Percentiles rank a stretch among this genome's conserved stretches.
These are phyloP conservation scores for Hymenoscyphus linearis DNA, from an alignment of 2,329 filamentous ascomycete genomes.

Conservation along the genomic window DNA sequence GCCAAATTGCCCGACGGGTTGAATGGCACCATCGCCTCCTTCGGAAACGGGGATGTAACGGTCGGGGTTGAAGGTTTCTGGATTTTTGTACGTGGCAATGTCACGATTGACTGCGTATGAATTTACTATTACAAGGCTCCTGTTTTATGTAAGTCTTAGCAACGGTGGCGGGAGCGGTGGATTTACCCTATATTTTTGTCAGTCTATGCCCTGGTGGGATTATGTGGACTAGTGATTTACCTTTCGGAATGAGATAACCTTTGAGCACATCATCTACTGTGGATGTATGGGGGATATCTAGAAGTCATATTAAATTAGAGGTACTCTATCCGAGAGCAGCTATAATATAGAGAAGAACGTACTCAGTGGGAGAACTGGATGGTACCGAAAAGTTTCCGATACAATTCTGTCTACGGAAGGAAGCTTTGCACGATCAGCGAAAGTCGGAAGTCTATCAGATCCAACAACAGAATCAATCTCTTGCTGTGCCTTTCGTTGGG, in stretches of 20 bases:
- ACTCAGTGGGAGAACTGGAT: constrained; percentile 6
- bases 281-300: constrained; percentile 47
- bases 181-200: not conserved
- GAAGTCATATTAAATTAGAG: not conserved
- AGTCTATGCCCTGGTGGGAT: constrained; percentile 28
- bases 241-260: constrained; percentile 50
- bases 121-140: constrained; percentile 40
- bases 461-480: constrained; percentile 44
- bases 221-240: constrained; percentile 30
- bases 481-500: constrained; percentile 42
- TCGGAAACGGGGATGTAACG: not conserved
- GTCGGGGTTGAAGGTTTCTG: constrained; percentile 40
- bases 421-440: constrained; percentile 39
- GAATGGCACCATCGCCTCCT: not conserved
- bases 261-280: constrained; percentile 50
- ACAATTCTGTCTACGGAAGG: constrained; percentile 40
- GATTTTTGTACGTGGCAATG: constrained; percentile 35
- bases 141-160: constrained; percentile 18
- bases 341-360: not conserved
- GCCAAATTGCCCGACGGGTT: not conserved
- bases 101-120: constrained; percentile 50
- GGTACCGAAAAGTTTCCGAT: constrained; percentile 38
- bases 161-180: constrained; percentile 28
- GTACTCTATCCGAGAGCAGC: not conserved
- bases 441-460: constrained; percentile 38